A percentile compares a stretch with the other conserved stretches of the same genome.
phyloP scores from a whole-genome alignment of 2,329 filamentous ascomycete genomes.

The Colletotrichum tofieldiae region DNA sequence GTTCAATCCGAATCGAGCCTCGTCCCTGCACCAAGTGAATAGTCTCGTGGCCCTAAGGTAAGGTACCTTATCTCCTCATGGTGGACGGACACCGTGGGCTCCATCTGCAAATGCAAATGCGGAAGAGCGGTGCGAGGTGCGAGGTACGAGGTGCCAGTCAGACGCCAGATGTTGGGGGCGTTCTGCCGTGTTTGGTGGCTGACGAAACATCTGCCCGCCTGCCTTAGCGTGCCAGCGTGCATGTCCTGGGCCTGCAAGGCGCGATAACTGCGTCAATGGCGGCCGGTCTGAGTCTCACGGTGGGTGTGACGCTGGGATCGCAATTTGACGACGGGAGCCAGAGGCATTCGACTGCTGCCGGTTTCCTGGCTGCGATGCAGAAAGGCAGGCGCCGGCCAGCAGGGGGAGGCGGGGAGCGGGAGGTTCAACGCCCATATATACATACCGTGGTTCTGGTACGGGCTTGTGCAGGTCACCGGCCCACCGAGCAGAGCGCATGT shows the following conservation, averaged over 20 bases:
- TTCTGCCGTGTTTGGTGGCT: conserved; percentile 33
- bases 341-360: neutral
- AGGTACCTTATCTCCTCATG: conserved; percentile 36
- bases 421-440: neutral
- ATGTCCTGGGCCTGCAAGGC: conserved; percentile 15
- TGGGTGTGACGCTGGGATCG: neutral
- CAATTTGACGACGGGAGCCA: neutral
- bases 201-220: conserved; percentile 30
- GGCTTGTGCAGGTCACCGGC: neutral
- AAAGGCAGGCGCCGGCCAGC: neutral
- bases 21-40: conserved; percentile 38
- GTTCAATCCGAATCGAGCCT: conserved; percentile 36
- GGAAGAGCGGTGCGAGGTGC: conserved; percentile 11
- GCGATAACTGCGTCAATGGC: conserved; percentile 28
- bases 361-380: neutral
- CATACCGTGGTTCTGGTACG: neutral
- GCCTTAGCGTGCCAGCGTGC: conserved; percentile 16
- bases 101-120: neutral
- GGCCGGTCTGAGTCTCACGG: conserved; percentile 22
- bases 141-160: neutral
- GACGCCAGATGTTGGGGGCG: too few species aligned
- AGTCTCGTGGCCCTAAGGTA: conserved; percentile 37
- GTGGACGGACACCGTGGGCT: conserved; percentile 5
- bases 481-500: neutral
- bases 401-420: neutral